Base-by-base conservation (phyloP, 2,329 filamentous ascomycete species). In the Aureobasidium leucospermi region DNA sequence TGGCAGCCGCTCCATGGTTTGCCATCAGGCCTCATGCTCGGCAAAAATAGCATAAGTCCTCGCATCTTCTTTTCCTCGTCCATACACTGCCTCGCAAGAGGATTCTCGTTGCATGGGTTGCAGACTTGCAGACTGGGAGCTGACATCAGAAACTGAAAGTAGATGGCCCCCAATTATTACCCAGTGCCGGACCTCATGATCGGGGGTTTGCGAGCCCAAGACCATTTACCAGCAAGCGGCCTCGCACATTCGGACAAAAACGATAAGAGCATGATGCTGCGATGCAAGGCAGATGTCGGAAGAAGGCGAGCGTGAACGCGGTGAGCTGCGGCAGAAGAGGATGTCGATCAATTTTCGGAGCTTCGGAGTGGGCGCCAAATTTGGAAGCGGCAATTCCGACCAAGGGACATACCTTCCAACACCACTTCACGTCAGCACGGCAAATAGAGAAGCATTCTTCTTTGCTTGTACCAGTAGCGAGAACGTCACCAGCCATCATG, bases 91-190 rank as follows among this genome's bases (percentile, higher is more conserved):
- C 52, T 57, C 52, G 41, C 41, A 4, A 45, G 16, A 57, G n/a
- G 13, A 29, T 46, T 46, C 31, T 46, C 19, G 41, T 46, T 13
- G 31, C 32, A 57, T 57, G 13, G 16, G 8, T n/a, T 11, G 31
- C 16, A 13, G 39, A 32, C 32, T 36, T 36, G 51, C 49, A 53
- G 15, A 23, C 32, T 39, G 4, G 48, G 13, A 28, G 42, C 52
- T 57, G 52, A 57, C 52, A 57, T 57, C 52, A 57, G 51, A 55
- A n/a, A 55, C 51, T 41, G 9, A 46, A 32, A 16, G 5, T 28
- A 41, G 48, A 29, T 16, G 16, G 16, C 39, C 49, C 23, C 16
- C 42, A 15, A 38, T 38, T 19, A 38, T 29, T 28, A 43, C 8
- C 16, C 2, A 13, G 23, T 31, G 8, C 13, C 36, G 34, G 23